Evolutionary conservation across 805 yeast genomes (phyloP), one percentile per base, ranked within the genome.

Genomic region (Metschnikowia borealis): DNA sequence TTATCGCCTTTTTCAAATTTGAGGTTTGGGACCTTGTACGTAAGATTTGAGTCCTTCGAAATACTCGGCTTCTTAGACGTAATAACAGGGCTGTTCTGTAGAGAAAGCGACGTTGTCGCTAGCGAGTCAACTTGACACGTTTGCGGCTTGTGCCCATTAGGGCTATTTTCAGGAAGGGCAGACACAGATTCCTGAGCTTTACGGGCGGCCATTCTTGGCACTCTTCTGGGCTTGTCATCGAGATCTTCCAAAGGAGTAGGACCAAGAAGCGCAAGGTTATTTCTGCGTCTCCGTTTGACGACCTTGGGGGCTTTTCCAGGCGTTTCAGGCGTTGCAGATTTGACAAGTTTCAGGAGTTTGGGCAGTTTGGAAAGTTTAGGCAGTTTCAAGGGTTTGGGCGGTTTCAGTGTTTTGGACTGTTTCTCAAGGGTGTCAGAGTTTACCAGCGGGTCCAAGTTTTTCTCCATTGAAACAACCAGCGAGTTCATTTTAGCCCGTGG

Each of bases 1-100:
- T 8, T 4, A 26, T 26, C 29, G 14, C 18, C n/a, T 5, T 37
- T 7, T 6, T 34, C 53, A 36, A 50, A 39, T 13, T 34, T 39
- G 29, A 53, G 43, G 11, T 33, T 44, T 6, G 55, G 53, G 18
- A 47, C 37, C 13, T 34, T 31, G 10, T 40, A 48, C 26, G 33
- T 49, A 38, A 52, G 43, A 11, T 33, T 42, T 6, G 53, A 51
- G 31, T 44, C 40, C 13, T 34, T 31, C 10, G 47, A 48, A 26
- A 26, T 36, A 14, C 20, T 44, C 10, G 55, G 51, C 35, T 41
- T 41, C 13, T 34, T 31, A 6, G 47, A 50, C 26, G 33, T 49
- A 35, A 52, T 46, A 8, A 35, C 47, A 14, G 55, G 55, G 23
- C 55, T 53, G 36, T 46, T 47, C 46, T 53, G 55, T 8, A 44